Evolutionary conservation across 2,329 filamentous ascomycete species (phyloP).

Genomic region (Ceratocystis diversiconidia): DNA sequence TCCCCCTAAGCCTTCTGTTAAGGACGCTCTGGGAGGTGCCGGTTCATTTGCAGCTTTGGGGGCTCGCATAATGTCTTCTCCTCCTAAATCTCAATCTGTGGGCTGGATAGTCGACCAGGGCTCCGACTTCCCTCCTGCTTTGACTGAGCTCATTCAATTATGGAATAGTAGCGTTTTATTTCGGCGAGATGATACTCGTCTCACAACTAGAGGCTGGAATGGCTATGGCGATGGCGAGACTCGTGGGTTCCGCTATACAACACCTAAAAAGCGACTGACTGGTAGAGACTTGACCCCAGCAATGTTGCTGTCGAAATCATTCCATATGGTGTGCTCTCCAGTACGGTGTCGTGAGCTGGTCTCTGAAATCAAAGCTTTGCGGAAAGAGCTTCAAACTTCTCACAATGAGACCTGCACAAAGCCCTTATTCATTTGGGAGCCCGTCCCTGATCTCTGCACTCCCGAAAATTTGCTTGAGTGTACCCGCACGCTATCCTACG

Average conservation of each 20-base stretch:
- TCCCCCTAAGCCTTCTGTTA: constrained; percentile 52
- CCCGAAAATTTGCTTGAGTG: constrained; percentile 52
- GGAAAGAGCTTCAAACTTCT: constrained; percentile 25
- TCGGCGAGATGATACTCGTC: constrained; percentile 47
- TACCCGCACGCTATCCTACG: constrained; percentile 46
- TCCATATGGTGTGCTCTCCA: constrained; percentile 79
- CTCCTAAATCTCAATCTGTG: constrained; percentile 46
- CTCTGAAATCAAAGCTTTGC: constrained; percentile 48
- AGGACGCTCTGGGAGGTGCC: constrained; percentile 73
- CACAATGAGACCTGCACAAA: constrained; percentile 31
- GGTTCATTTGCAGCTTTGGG: constrained; percentile 78
- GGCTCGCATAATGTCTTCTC: constrained; percentile 71
- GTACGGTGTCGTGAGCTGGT: constrained; percentile 63
- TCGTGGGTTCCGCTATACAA: constrained; percentile 71
- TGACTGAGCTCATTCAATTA: constrained; percentile 48
- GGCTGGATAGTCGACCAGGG: constrained; percentile 89
- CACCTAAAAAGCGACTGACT: constrained; percentile 70
- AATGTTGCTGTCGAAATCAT: constrained; percentile 58
- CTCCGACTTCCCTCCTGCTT: constrained; percentile 61
- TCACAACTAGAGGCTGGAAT: constrained; percentile 88
- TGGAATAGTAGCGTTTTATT: constrained; percentile 67
- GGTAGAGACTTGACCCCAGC: constrained; percentile 52
- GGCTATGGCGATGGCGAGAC: constrained; percentile 62
- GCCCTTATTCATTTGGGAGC: constrained; percentile 85
- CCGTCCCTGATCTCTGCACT: constrained; percentile 75